Evolutionary conservation across 371 early-diverging fungal species (phyloP).

Genomic region (Apophysomyces variabilis): DNA sequence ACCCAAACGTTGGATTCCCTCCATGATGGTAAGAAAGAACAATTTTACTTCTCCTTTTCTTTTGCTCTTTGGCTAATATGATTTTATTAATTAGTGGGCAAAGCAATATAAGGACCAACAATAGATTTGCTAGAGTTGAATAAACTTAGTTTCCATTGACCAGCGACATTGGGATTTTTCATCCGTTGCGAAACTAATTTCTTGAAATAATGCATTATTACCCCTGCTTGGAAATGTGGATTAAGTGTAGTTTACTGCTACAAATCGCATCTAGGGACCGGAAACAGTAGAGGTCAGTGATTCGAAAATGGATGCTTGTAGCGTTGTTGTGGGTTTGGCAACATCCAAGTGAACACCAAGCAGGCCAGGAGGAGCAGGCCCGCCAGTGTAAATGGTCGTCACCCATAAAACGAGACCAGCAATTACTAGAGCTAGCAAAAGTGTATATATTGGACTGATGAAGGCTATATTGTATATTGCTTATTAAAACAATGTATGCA

Average conservation of each 20-base stretch:
- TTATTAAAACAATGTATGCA: not conserved
- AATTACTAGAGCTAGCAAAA: constrained; percentile 32
- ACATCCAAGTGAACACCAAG: not conserved
- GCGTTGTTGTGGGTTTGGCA: not conserved
- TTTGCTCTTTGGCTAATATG: not conserved
- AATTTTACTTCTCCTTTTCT: not conserved
- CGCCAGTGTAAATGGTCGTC: not conserved
- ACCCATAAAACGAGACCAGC: constrained; percentile 27
- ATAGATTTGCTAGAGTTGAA: constrained; percentile 6
- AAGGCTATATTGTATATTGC: not conserved
- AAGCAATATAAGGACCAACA: constrained; percentile 72
- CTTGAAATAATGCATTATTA: no score
- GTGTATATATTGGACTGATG: constrained; percentile 43
- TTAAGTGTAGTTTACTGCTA: not conserved
- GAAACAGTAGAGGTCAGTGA: not conserved
- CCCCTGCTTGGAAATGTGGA: no score
- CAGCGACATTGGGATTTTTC: no score
- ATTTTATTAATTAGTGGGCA: constrained; percentile 59
- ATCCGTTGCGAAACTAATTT: no score
- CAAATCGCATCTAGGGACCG: not conserved
- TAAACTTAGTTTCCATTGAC: not conserved
- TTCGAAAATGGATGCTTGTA: not conserved
- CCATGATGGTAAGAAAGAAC: constrained; percentile 63
- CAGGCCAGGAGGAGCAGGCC: not conserved
- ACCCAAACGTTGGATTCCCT: constrained; percentile 83